Conservation (phyloP, 2,329 filamentous ascomycete species). For the Epichloe festucae region DNA sequence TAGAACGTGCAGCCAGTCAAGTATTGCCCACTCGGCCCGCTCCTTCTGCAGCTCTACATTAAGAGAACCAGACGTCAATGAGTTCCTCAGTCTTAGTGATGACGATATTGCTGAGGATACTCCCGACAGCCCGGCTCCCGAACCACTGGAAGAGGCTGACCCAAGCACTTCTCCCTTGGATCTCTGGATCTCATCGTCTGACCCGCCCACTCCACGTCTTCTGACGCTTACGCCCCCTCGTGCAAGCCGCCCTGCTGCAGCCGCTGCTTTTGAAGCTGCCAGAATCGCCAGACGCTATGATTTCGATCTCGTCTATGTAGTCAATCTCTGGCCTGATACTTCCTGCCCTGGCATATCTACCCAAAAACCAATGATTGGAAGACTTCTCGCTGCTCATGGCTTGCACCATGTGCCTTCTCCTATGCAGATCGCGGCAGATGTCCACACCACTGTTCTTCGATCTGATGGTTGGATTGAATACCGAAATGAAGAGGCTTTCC, state of each 20-base stretch:
- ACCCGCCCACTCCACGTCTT: conserved; percentile 18
- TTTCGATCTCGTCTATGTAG: conserved; percentile 46
- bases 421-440: conserved; percentile 35
- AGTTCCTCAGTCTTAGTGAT: conserved; percentile 41
- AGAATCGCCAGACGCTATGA: conserved; percentile 42
- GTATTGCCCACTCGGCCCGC: conserved; percentile 16
- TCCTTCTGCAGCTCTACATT: conserved; percentile 25
- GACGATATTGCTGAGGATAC: conserved; percentile 42
- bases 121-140: conserved; percentile 10
- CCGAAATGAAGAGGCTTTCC: conserved; percentile 26
- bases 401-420: conserved; percentile 36
- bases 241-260: conserved; percentile 28
- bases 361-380: conserved; percentile 27
- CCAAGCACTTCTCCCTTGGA: conserved; percentile 7
- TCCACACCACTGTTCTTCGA: conserved; percentile 37
- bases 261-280: conserved; percentile 40
- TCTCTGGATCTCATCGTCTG: conserved; percentile 12
- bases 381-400: conserved; percentile 42
- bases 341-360: conserved; percentile 6
- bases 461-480: conserved; percentile 41
- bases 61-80: conserved; percentile 37
- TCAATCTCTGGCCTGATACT: conserved; percentile 40
- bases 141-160: conserved; percentile 1
- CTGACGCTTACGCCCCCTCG: conserved; percentile 33
- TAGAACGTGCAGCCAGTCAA: conserved; percentile 18